These are phyloP conservation scores for Brassica nigra DNA, from an alignment of 345 rosid species.

Conservation along the genomic window DNA sequence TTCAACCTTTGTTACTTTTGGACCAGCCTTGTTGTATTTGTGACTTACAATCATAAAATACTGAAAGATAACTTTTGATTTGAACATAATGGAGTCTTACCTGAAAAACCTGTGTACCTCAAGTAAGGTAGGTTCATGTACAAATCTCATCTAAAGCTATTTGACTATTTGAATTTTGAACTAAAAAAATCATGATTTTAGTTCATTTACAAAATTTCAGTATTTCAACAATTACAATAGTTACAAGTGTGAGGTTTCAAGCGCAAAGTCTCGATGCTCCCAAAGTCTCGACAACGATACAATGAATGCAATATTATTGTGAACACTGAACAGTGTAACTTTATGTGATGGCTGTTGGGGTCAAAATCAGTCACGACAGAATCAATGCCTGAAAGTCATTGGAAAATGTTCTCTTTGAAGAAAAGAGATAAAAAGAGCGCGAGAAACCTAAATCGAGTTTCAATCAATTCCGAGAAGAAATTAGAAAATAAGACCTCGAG, in stretches of 20 bases:
- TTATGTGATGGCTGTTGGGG: not conserved
- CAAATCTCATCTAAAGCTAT: slow-evolving; percentile 24
- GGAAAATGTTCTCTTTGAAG: no score
- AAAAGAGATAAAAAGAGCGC: no score
- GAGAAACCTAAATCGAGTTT: no score
- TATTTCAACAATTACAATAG: not conserved
- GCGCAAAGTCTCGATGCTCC: not conserved
- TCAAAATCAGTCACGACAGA: no score
- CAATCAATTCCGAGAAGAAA: no score
- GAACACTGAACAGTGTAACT: not conserved
- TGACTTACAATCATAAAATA: no score
- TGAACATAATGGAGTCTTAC: slow-evolving; percentile 30
- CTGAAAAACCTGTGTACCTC: slow-evolving; percentile 21
- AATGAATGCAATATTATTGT: not conserved
- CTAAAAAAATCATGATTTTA: slow-evolving; percentile 6
- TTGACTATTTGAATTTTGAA: slow-evolving; percentile 16
- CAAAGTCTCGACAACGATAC: not conserved
- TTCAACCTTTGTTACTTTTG: not conserved
- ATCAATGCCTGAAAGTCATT: no score
- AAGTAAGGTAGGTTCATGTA: slow-evolving; percentile 41
- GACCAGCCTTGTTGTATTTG: not conserved
- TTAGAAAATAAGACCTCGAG: no score
- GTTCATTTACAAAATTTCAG: not conserved
- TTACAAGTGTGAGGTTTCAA: not conserved
- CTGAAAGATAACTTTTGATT: not conserved